Percentiles rank a stretch among this genome's conserved stretches.
Evolutionary conservation across 2,329 filamentous ascomycete genomes (phyloP).

Genomic region (Phialemonium atrogriseum): DNA sequence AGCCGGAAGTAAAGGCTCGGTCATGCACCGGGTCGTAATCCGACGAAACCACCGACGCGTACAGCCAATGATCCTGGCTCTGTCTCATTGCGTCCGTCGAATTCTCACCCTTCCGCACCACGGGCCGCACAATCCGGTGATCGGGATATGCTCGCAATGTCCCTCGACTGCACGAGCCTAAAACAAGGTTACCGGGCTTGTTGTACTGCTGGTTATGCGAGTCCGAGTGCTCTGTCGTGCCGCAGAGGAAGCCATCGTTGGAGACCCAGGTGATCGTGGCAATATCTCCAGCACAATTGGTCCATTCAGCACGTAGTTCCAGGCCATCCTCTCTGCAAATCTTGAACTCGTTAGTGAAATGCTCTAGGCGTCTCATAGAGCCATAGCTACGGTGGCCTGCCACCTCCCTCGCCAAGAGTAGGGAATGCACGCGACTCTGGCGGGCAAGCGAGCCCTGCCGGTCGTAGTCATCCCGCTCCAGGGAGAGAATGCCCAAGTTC

Average conservation of each 20-base stretch:
- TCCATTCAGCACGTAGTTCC: conserved; percentile 44
- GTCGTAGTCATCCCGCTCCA: conserved; percentile 22
- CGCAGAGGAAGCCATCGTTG: conserved; percentile 47
- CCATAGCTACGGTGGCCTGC: conserved; percentile 35
- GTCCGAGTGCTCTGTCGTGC: conserved; percentile 55
- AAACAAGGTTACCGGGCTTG: conserved; percentile 51
- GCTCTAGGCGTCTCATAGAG: conserved; percentile 29
- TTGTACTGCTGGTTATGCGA: conserved; percentile 59
- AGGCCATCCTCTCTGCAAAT: conserved; percentile 43
- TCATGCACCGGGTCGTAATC: conserved; percentile 40
- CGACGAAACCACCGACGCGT: conserved; percentile 54
- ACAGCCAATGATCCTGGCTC: conserved; percentile 55
- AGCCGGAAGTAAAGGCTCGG: conserved; percentile 51
- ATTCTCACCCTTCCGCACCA: conserved; percentile 46
- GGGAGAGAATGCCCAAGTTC: conserved; percentile 17
- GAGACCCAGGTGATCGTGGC: conserved; percentile 50
- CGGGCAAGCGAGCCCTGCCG: conserved; percentile 17
- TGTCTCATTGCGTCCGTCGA: conserved; percentile 46
- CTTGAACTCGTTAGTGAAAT: conserved; percentile 36
- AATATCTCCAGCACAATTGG: conserved; percentile 54
- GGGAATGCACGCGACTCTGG: conserved; percentile 23
- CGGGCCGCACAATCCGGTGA: conserved; percentile 47
- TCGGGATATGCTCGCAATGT: conserved; percentile 44
- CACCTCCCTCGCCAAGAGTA: conserved; percentile 42
- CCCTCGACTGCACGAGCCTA: conserved; percentile 39